Base-by-base conservation (phyloP, 2,329 filamentous ascomycete genomes). In the Zasmidium citrigriseum region DNA sequence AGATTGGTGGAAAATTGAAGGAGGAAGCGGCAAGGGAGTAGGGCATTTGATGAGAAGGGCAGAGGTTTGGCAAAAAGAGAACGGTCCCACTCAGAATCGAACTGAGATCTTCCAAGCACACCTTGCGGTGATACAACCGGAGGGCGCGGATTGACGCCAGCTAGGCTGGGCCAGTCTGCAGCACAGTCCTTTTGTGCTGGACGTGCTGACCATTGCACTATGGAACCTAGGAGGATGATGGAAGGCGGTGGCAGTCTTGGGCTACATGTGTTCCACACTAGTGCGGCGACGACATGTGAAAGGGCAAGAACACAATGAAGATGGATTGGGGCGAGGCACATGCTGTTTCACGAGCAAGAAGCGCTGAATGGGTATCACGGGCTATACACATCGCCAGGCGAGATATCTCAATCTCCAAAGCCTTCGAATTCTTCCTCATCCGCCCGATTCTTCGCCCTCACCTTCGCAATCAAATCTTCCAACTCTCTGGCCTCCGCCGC, bases 381-480 rank as follows among this genome's bases (percentile, higher is more conserved):
- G n/a, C n/a, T n/a, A n/a, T n/a, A n/a, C 18, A 41, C 34, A n/a
- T 9, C 34, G 12, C 18, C 7, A 41, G 12, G 4, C 34, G 5
- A 9, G 5, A 41, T n/a, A 4, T 4, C 34, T 41, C 34, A 53
- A 18, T 57, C 48, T n/a, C 41, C 55, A 44, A 57, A 57, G 1
- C 69, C 69, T 46, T 70, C 68, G 55, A 70, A 70, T 20, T 60
- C 62, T 4, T n/a, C 34, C 34, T 41, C 34, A 11, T 66, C 59
- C 24, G 54, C 58, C 18, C 55, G 59, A 54, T 57, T 64, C 63
- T 65, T 58, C 62, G 64, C 59, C 61, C 69, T 68, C 18, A 75
- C 71, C 60, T 68, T 61, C 21, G 57, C 68, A 54, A 75, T 70
- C 62, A 75, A 62, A 25, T 62, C 63, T 16, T 73, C 66, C 58